Base-by-base conservation (phyloP, 148 eudicot genomes). In the Nepenthes mirabilis region DNA sequence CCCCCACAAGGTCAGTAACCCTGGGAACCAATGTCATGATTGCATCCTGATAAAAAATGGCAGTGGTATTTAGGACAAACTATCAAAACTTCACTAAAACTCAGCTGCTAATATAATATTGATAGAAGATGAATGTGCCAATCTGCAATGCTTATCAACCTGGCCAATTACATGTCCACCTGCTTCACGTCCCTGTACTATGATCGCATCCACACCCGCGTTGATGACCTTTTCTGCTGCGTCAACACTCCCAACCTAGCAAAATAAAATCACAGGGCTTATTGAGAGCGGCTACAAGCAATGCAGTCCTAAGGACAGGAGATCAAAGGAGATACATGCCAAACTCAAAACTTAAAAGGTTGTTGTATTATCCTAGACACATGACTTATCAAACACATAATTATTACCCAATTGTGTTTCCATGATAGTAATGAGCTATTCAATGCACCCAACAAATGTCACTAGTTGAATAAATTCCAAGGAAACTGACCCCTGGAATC, bases 131-230 rank as follows among this genome's bases (percentile, higher is more conserved):
- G 45, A 3, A 40, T 40, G 45, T 40, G 45, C 6, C 8, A 40
- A 8, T 40, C 45, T 8, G 8, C 45, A 40, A 40, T 8, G 4
- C 45, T 4, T 8, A 40, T 4, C 23, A 65, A 85, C 97, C 90
- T 91, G 90, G 58, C 95, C 97, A 61, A 91, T 87, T 33, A 91
- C 86, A 76, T 91, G 97, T 14, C 97, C 97, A 54, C 97, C 97
- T 9, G 97, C 97, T 80, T 91, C 97, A 56, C 69, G 71, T 40
- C 97, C 97, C 67, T 91, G 97, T 65, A 91, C 90, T 43, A 91
- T 85, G 65, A 91, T 83, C 32, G 93, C 97, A 73, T 91, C 95
- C 36, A 81, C 97, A 47, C 90, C 97, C 37, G 61, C 86, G 56
- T 67, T 68, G 47, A 78, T 73, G 61, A 90, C 93, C 74, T 54